Evolutionary conservation across 2,329 filamentous ascomycete species (phyloP), one percentile per base, ranked within the genome.

Genomic region (Monosporascus ibericus): DNA sequence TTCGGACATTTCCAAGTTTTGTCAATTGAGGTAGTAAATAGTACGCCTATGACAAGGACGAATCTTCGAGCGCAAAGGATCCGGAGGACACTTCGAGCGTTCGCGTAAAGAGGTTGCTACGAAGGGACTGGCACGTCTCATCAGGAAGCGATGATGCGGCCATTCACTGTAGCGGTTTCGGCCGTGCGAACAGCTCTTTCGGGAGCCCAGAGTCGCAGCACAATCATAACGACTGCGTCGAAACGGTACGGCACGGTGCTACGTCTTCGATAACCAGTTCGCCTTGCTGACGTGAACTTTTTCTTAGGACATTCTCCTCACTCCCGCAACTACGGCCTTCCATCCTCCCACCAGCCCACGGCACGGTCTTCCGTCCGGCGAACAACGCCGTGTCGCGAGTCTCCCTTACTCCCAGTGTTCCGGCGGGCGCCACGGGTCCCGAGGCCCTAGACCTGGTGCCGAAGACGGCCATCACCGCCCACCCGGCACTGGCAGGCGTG

Each of bases 271-370:
- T 37, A 30, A 46, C 40, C 25, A 5, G 36, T 39, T 48, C 44
- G 34, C 18, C 39, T 55, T 48, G 53, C 48, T 17, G 53, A 25
- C 20, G 14, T 15, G 11, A 18, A 5, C 14, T 5, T 22, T 44
- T 18, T 20, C 25, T 18, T 54, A 79, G 75, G 58, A 68, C 70
- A 49, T 78, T 78, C 61, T 71, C 74, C 48, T 76, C 76, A 47
- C 73, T 82, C 58, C 73, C 77, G 1, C 68, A 68, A 51, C 72
- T 80, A 40, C 78, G 79, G 11, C 79, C 79, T 6, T 74, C 74
- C 7, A 63, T 76, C 54, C 60, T 67, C 55, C 60, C 63, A 52
- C 53, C 61, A 36, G 60, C 64, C 48, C 47, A 57, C 52, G 30
- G 51, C 56, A 48, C 55, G 46, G 53, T 64, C 52, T 67, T 67